Conservation (phyloP, 306 rosid species). For the Lagenaria siceraria region DNA sequence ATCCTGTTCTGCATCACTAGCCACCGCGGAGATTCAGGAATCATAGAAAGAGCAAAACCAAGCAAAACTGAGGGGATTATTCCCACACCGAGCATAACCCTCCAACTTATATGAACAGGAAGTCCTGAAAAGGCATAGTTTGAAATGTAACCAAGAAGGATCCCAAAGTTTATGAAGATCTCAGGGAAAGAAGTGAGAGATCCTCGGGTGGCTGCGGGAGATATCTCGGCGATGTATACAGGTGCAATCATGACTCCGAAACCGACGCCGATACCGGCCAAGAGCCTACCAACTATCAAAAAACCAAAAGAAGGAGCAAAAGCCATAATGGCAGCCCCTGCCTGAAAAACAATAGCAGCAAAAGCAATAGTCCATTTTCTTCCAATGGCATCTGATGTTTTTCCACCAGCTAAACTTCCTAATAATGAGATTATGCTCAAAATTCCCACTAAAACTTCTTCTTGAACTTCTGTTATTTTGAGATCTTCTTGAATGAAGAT, state of each 20-base stretch:
- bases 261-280: constrained; percentile 84
- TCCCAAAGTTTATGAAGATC: constrained; percentile 72
- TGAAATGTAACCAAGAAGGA: constrained; percentile 78
- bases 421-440: constrained; percentile 69
- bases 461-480: constrained; percentile 64
- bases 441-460: constrained; percentile 74
- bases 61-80: constrained; percentile 66
- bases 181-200: constrained; percentile 78
- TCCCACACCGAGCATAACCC: constrained; percentile 90
- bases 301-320: constrained; percentile 62
- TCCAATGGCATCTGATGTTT: constrained; percentile 74
- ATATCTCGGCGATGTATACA: constrained; percentile 77
- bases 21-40: constrained; percentile 95
- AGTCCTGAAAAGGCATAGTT: constrained; percentile 73
- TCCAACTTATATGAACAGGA: constrained; percentile 66
- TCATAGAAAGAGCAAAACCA: constrained; percentile 65
- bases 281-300: constrained; percentile 50
- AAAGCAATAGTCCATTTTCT: constrained; percentile 94
- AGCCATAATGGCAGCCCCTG: constrained; percentile 65
- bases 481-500: constrained; percentile 82
- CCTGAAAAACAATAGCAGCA: constrained; percentile 66
- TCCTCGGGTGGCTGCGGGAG: constrained; percentile 62
- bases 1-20: constrained; percentile 62
- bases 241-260: constrained; percentile 89
- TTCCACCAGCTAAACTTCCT: constrained; percentile 88